A percentile compares a stretch with the other conserved stretches of the same genome.
These are phyloP conservation scores for Saturnispora silvae DNA, from an alignment of 805 yeast species.

Conservation along the genomic window DNA sequence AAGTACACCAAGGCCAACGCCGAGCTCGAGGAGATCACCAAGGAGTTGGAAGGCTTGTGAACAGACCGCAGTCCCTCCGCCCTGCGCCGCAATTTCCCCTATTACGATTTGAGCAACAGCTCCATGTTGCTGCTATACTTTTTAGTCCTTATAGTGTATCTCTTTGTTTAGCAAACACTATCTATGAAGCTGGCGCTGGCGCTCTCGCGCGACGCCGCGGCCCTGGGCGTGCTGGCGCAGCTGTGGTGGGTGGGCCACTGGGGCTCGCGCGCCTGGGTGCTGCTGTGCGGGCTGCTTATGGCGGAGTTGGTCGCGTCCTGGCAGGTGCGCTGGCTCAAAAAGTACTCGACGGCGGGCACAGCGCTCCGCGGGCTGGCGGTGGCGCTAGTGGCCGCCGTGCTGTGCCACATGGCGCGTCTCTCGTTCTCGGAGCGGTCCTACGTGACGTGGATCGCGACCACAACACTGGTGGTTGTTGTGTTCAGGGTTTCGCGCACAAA, in stretches of 20 bases:
- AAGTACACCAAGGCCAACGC: constrained; percentile 78
- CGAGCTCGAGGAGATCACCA: constrained; percentile 93
- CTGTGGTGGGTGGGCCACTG: constrained; percentile 4
- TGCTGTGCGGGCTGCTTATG: constrained; percentile 3
- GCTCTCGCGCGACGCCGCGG: constrained; percentile 3
- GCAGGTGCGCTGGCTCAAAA: constrained; percentile 4
- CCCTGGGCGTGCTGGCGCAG: constrained; percentile 6
- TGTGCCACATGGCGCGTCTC: constrained; percentile 1
- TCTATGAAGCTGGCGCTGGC: neutral
- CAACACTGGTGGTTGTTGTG: neutral
- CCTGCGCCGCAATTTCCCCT: too few relatives aligned
- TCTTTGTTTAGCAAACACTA: too few relatives aligned
- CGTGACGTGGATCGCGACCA: constrained; percentile 2
- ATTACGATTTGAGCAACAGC: too few relatives aligned
- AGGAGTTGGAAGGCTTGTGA: constrained; percentile 77
- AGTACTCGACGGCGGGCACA: constrained; percentile 3
- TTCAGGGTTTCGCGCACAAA: neutral
- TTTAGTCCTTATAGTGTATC: too few relatives aligned
- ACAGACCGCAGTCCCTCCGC: neutral
- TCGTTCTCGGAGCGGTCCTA: neutral
- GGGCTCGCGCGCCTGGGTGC: constrained; percentile 4
- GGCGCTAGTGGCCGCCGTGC: neutral
- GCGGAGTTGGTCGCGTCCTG: constrained; percentile 6
- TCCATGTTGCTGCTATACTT: too few relatives aligned
- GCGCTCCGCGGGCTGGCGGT: constrained; percentile 1